A percentile compares a stretch with the other conserved stretches of the same genome.
These are phyloP conservation scores for Podospora appendiculata DNA, from an alignment of 495 filamentous ascomycete genomes.

Conservation along the genomic window DNA sequence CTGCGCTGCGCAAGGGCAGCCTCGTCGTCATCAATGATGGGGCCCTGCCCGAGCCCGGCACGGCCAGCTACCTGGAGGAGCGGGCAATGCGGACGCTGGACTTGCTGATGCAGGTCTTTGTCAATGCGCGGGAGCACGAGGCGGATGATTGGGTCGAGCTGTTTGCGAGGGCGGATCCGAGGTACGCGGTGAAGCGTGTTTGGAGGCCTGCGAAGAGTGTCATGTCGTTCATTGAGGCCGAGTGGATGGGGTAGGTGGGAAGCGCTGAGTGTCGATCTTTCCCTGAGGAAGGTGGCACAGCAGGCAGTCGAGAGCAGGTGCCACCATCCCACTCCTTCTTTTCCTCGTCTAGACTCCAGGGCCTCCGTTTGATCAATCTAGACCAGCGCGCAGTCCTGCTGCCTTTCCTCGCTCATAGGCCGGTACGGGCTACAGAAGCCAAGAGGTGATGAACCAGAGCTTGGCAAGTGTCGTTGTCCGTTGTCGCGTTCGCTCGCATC, in stretches of 20 bases:
- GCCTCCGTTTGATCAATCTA: no score
- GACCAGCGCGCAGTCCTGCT: no score
- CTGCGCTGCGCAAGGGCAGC: slow-evolving; percentile 40
- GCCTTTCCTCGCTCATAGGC: no score
- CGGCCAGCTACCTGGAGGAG: slow-evolving; percentile 14
- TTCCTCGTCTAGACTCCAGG: no score
- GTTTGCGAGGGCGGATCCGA: slow-evolving; percentile 16
- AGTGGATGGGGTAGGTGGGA: slow-evolving; percentile 4
- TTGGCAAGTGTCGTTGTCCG: no score
- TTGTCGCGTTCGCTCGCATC: no score
- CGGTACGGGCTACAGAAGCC: no score
- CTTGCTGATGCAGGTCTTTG: slow-evolving; percentile 17
- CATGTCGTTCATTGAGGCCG: slow-evolving; percentile 19
- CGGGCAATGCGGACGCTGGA: slow-evolving; percentile 17
- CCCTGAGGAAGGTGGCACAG: no score
- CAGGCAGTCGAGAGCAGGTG: no score
- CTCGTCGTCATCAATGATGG: slow-evolving; percentile 41
- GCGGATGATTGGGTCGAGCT: slow-evolving; percentile 17
- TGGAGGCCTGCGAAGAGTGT: slow-evolving; percentile 17
- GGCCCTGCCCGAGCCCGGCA: slow-evolving; percentile 29
- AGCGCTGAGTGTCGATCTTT: no score
- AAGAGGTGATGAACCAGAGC: no score
- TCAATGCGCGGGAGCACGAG: slow-evolving; percentile 21
- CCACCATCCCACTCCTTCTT: no score
- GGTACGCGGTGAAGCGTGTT: slow-evolving; percentile 13